Base-by-base conservation (phyloP, 768 basidiomycete species). In the Lyophyllum semitale region DNA sequence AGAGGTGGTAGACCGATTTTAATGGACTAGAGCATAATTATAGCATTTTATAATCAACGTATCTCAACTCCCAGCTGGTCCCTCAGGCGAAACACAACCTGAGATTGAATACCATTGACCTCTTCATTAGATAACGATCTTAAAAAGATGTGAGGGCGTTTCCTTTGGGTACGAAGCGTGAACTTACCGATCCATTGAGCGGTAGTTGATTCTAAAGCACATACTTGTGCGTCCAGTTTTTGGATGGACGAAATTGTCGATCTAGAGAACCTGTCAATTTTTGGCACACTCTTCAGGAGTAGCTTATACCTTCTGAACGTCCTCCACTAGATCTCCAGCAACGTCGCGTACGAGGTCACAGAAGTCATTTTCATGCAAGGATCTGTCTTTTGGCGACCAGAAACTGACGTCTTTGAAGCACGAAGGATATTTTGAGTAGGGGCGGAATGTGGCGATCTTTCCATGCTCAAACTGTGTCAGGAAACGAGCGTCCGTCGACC, bases 331-430 rank as follows among this genome's bases (percentile, higher is more conserved):
- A 67, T 98, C 95, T 4, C 96, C 96, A 4, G 91, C 94, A 6
- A 90, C 83, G 61, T 97, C 95, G 49, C 97, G 79, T 13, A 99
- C 91, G 38, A 95, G 78, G 65, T 99, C 97, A 66, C 93, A 98
- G 66, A 98, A 91, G 70, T 99, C 97, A 66, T 98, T 98, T 61
- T 98, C 96, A 68, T 97, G 95, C 62, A 95, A 76, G 5, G 59
- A 44, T 32, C 52, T 59, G n/a, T 73, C 70, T 44, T 80, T 75
- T 0, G 87, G 83, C 22, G 88, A 66, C 97, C 97, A 99, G 75
- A 98, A 97, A 68, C 91, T 93, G 65, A 97, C 78, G 64, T 99
- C 97, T 73, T 95, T 95, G 81, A 89, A 91, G 68, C 90, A 93
- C 8, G 89, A 79, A 2, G 97, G 97, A 69, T 92, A 95, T 71